These are phyloP conservation scores for Beauveria bassiana DNA, from an alignment of 2,329 filamentous ascomycete species.

Conservation along the genomic window DNA sequence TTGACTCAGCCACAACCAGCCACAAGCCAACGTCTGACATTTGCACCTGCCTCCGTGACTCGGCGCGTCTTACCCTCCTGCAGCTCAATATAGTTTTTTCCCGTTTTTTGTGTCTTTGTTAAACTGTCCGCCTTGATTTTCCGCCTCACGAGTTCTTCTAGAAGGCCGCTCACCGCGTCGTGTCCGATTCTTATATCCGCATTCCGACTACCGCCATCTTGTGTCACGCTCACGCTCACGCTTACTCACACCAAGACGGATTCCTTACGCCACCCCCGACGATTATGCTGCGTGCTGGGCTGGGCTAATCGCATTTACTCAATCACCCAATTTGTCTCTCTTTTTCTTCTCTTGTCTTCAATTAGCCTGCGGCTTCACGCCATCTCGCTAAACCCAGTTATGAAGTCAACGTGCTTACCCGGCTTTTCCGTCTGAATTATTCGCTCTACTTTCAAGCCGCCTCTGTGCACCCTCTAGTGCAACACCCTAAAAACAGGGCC, in stretches of 20 bases:
- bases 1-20: not conserved
- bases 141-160: not conserved
- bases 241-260: not conserved
- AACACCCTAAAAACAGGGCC: conserved; percentile 6
- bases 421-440: not conserved
- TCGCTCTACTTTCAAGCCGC: not conserved
- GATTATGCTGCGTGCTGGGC: conserved; percentile 6
- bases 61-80: not conserved
- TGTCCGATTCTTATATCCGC: not conserved
- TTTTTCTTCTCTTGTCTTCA: not conserved
- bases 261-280: not conserved
- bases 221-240: not conserved
- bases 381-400: not conserved
- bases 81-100: not conserved
- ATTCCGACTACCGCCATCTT: not conserved
- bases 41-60: not conserved
- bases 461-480: conserved; percentile 2
- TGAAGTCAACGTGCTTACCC: not conserved
- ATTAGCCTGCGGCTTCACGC: not conserved
- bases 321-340: not conserved
- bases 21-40: not conserved
- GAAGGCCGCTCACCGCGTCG: not conserved
- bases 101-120: not conserved
- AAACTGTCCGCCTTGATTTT: not conserved
- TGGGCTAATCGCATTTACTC: not conserved